A percentile compares a stretch with the other conserved stretches of the same genome.
Conservation (phyloP, 2,329 filamentous ascomycete species). For the Pseudopithomyces maydicus region DNA sequence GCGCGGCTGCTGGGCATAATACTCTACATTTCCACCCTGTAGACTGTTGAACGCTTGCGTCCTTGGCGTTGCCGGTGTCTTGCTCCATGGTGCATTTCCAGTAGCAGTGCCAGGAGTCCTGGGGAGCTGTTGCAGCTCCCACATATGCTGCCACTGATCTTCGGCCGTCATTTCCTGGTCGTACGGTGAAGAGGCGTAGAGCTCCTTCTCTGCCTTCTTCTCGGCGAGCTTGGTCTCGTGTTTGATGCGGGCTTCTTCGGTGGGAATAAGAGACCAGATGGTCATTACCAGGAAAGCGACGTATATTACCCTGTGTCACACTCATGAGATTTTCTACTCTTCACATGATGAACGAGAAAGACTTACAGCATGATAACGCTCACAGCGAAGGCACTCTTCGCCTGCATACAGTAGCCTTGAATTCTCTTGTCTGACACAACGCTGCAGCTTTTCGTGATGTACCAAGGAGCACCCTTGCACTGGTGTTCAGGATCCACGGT, state of each 20-base stretch:
- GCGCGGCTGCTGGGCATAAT: conserved; percentile 15
- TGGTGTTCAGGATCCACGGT: conserved; percentile 68
- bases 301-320: conserved; percentile 60
- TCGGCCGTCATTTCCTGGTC: conserved; percentile 42
- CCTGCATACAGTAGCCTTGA: conserved; percentile 66
- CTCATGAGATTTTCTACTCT: conserved; percentile 7
- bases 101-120: conserved; percentile 37
- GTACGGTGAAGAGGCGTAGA: conserved; percentile 34
- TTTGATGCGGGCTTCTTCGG: conserved; percentile 29
- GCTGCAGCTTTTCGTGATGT: conserved; percentile 71
- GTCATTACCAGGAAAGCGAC: conserved; percentile 63
- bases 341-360: not conserved
- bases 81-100: conserved; percentile 19
- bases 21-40: conserved; percentile 15
- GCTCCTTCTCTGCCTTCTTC: conserved; percentile 44
- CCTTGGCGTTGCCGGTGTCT: conserved; percentile 39
- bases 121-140: conserved; percentile 47
- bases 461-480: conserved; percentile 71
- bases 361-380: conserved; percentile 72
- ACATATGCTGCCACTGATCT: conserved; percentile 49
- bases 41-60: conserved; percentile 40
- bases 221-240: conserved; percentile 34
- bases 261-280: conserved; percentile 60
- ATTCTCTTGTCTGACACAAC: conserved; percentile 62
- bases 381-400: conserved; percentile 69